phyloP scores from a whole-genome alignment of 1,284 basidiomycete genomes.

The Ustilago vetiveriae region DNA sequence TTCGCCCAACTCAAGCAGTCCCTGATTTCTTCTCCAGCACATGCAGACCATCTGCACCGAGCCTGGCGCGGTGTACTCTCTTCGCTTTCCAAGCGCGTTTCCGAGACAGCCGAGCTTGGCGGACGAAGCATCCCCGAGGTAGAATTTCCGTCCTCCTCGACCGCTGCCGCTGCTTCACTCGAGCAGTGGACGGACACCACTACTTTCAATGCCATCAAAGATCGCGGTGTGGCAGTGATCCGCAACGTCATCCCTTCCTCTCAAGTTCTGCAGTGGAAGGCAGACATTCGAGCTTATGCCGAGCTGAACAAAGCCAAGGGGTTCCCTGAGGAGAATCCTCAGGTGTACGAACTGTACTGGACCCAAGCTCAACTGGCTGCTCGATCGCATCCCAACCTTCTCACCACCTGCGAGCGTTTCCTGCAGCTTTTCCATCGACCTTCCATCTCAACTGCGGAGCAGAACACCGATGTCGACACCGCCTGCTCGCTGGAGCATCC shows the following conservation, averaged over 20 bases:
- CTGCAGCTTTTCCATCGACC: slow-evolving; percentile 52
- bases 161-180: slow-evolving; percentile 1
- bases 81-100: slow-evolving; percentile 19
- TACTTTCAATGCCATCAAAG: slow-evolving; percentile 38
- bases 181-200: slow-evolving; percentile 32
- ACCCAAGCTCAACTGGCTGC: slow-evolving; percentile 43
- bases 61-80: slow-evolving; percentile 40
- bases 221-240: slow-evolving; percentile 49
- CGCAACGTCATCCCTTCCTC: slow-evolving; percentile 38
- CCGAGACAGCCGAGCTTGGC: slow-evolving; percentile 22
- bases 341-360: slow-evolving; percentile 61
- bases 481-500: slow-evolving; percentile 74
- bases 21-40: slow-evolving; percentile 24
- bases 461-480: no score
- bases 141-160: slow-evolving; percentile 15
- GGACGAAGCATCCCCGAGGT: slow-evolving; percentile 38
- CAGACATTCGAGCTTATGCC: slow-evolving; percentile 45
- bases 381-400: slow-evolving; percentile 41
- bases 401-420: slow-evolving; percentile 36
- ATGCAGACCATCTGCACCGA: slow-evolving; percentile 28
- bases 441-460: background rate
- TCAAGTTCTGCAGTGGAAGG: slow-evolving; percentile 45
- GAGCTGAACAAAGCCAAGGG: slow-evolving; percentile 47
- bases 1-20: slow-evolving; percentile 46
- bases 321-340: slow-evolving; percentile 53